Evolutionary conservation across 1,139 yeast species (phyloP).

Genomic region (Yamadazyma kanchanaburiensis): DNA sequence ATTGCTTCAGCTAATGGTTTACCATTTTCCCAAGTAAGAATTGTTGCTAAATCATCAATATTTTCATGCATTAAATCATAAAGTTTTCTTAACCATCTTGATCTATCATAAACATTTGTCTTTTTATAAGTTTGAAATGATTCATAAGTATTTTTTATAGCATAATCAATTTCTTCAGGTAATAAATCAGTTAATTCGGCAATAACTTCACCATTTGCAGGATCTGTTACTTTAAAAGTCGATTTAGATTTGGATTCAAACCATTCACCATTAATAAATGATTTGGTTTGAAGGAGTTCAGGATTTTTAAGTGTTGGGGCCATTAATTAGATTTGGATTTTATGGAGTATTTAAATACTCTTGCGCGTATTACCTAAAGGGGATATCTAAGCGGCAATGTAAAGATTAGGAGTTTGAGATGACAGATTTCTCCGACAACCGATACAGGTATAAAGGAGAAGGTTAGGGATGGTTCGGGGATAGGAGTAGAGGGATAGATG

Average conservation of each 20-base stretch:
- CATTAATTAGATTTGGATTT: conserved; percentile 2
- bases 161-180: conserved; percentile 50
- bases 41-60: conserved; percentile 39
- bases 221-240: conserved; percentile 68
- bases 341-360: background rate
- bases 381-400: background rate
- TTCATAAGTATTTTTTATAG: conserved; percentile 58
- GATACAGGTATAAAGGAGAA: background rate
- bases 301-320: conserved; percentile 43
- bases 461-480: conserved; percentile 6
- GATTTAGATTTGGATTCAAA: conserved; percentile 44
- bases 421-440: background rate
- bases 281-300: conserved; percentile 53
- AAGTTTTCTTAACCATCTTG: conserved; percentile 62
- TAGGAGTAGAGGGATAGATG: too few relatives aligned
- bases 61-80: conserved; percentile 39
- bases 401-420: background rate
- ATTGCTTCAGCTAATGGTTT: conserved; percentile 38
- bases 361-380: background rate
- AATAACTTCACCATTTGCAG: conserved; percentile 63
- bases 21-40: conserved; percentile 44
- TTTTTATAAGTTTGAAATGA: conserved; percentile 60
- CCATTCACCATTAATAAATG: conserved; percentile 76
- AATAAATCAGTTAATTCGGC: conserved; percentile 57
- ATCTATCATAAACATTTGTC: conserved; percentile 63